Percentiles rank a stretch among this genome's conserved stretches.
Evolutionary conservation across 2,329 filamentous ascomycete species (phyloP).

Genomic region (Epichloe amarillans): DNA sequence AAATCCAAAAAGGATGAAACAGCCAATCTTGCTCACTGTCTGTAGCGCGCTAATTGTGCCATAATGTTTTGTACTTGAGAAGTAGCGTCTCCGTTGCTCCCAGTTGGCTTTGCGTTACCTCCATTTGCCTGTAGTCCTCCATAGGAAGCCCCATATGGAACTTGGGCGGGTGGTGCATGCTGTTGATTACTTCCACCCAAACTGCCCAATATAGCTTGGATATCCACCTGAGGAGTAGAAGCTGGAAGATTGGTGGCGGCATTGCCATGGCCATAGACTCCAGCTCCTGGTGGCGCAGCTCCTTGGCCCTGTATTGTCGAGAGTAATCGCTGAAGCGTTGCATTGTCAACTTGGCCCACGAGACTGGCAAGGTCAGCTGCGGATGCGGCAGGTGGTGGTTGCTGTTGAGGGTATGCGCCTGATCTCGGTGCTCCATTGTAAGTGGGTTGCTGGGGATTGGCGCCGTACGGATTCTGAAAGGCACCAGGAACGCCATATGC

Average conservation of each 20-base stretch:
- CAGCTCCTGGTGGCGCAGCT: neutral
- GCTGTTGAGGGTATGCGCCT: slow-evolving; percentile 20
- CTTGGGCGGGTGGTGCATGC: slow-evolving; percentile 12
- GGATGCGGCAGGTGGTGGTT: slow-evolving; percentile 21
- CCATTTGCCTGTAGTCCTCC: slow-evolving; percentile 18
- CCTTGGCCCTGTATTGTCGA: slow-evolving; percentile 34
- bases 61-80: slow-evolving; percentile 60
- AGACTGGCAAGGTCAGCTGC: slow-evolving; percentile 46
- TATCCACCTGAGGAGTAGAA: slow-evolving; percentile 24
- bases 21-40: slow-evolving; percentile 29
- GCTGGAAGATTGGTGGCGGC: slow-evolving; percentile 8
- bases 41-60: slow-evolving; percentile 54
- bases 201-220: slow-evolving; percentile 32
- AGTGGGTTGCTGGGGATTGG: slow-evolving; percentile 13
- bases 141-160: slow-evolving; percentile 18
- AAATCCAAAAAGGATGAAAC: neutral
- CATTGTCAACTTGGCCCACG: slow-evolving; percentile 54
- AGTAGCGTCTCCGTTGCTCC: slow-evolving; percentile 22
- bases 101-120: slow-evolving; percentile 9
- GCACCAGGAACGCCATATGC: slow-evolving; percentile 14
- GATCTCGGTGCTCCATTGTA: slow-evolving; percentile 16
- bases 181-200: slow-evolving; percentile 17
- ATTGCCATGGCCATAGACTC: slow-evolving; percentile 3
- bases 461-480: slow-evolving; percentile 20
- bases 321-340: slow-evolving; percentile 57